Base-by-base conservation (phyloP, 2,329 filamentous ascomycete genomes). In the Fonsecaea monophora region DNA sequence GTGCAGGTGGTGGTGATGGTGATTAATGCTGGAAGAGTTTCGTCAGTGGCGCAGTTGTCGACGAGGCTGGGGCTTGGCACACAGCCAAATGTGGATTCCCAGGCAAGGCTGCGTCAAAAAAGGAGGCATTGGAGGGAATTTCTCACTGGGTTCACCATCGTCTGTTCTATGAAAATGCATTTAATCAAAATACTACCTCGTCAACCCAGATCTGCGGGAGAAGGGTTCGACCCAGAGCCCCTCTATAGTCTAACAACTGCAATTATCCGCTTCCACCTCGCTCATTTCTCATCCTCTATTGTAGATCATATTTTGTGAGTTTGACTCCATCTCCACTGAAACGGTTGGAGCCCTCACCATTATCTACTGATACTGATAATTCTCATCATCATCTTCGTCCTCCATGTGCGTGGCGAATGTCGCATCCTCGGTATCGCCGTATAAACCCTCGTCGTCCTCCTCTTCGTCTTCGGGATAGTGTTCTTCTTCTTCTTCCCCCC, bases 1-100 rank as follows among this genome's bases (percentile, higher is more conserved):
- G 30, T 32, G 30, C 1, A 5, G 30, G 30, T 32, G 9, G 18
- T 25, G 25, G 25, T 25, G 25, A 25, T 25, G 25, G 25, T 8
- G 10, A 0, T 45, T 48, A 18, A 48, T 21, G 42, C n/a, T 21
- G 7, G n/a, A 21, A 30, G 3, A 18, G 10, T 12, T 60, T 48
- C 57, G 57, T 60, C 57, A 60, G 25, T 53, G 57, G 32, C 7
- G 34, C n/a, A 13, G 45, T 50, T 21, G 8, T 15, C 4, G 13
- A 37, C 53, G 18, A 55, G 53, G 53, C 53, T 55, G 53, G 53
- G 50, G 53, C 53, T 55, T 55, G 53, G 53, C 53, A 34, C 25
- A 25, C 25, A 25, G 2, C 53, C 9, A 35, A 25, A n/a, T 18
- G 30, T 55, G 53, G 30, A 32, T 35, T 13, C 4, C 13, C 7